phyloP scores from a whole-genome alignment of 345 rosid species.

The Arabidopsis thaliana region DNA sequence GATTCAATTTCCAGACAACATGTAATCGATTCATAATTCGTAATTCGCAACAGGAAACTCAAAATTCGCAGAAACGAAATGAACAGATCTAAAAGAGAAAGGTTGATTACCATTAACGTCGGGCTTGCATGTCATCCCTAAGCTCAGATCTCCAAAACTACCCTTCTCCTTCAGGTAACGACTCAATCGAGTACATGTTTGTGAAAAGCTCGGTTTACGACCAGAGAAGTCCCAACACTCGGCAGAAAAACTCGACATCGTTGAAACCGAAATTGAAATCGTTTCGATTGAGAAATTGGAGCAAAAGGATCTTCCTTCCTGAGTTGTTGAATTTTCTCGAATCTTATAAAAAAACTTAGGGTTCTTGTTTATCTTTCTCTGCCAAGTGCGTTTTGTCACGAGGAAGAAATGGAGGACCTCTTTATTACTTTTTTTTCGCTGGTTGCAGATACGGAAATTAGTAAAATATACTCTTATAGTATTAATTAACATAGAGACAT shows the following conservation, averaged over 20 bases:
- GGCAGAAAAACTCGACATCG: conserved; percentile 59
- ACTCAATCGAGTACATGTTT: conserved; percentile 71
- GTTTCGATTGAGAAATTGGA: neutral
- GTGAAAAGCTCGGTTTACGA: conserved; percentile 60
- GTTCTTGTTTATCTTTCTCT: neutral
- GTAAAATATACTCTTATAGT: neutral
- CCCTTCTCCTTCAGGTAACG: conserved; percentile 81
- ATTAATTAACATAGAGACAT: neutral
- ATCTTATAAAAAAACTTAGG: conserved; percentile 12
- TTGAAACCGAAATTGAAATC: neutral
- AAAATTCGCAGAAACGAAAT: neutral
- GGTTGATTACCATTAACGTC: conserved; percentile 50
- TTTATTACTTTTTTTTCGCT: conserved; percentile 21
- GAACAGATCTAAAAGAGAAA: conserved; percentile 18
- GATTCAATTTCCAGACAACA: conserved; percentile 16
- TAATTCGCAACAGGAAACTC: neutral
- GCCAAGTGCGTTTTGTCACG: conserved; percentile 36
- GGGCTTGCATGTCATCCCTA: conserved; percentile 61
- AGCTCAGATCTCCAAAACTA: conserved; percentile 68
- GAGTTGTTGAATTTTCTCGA: conserved; percentile 13
- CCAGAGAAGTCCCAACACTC: conserved; percentile 50
- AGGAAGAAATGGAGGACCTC: conserved; percentile 37
- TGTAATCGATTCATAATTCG: neutral
- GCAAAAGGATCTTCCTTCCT: neutral
- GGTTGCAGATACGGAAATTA: conserved; percentile 11